Conservation (phyloP, 257 asterid genomes). For the Gentiana straminea region DNA sequence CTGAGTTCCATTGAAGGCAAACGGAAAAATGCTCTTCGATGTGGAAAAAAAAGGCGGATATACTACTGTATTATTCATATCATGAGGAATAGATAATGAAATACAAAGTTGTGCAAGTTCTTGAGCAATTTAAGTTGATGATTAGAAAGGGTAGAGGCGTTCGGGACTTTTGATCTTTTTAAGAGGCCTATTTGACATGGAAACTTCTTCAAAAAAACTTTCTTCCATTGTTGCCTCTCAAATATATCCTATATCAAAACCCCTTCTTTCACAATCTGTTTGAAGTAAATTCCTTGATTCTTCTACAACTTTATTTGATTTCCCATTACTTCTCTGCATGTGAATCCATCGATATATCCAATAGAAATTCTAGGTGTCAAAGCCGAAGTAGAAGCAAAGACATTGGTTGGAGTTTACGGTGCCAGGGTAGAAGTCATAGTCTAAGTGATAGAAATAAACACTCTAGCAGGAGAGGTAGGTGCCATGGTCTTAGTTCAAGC, state of each 20-base stretch:
- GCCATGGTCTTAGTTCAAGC: constrained; percentile 25
- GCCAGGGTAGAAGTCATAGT: constrained; percentile 10
- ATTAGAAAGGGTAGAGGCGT: constrained; percentile 17
- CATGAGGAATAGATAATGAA: constrained; percentile 7
- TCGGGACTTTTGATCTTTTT: constrained; percentile 61
- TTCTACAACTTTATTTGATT: constrained; percentile 27
- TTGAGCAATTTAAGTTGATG: constrained; percentile 14
- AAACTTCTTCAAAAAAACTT: constrained; percentile 48
- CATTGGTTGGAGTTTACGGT: constrained; percentile 20
- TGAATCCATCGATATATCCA: constrained; percentile 32
- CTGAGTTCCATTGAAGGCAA: constrained; percentile 41
- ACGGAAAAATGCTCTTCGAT: constrained; percentile 50
- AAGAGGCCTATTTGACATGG: constrained; percentile 48
- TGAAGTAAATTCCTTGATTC: constrained; percentile 12
- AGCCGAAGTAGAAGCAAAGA: constrained; percentile 21
- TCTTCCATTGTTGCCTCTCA: constrained; percentile 40
- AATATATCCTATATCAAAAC: constrained; percentile 11
- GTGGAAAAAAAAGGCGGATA: constrained; percentile 14
- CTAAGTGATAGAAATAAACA: constrained; percentile 13
- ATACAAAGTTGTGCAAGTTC: constrained; percentile 4
- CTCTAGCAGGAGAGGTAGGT: constrained; percentile 27
- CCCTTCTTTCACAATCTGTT: constrained; percentile 24
- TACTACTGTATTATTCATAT: constrained; percentile 5
- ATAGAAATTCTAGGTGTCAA: too few species aligned
- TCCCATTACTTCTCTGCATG: constrained; percentile 31